These are phyloP conservation scores for Zarea fungicola DNA, from an alignment of 2,329 filamentous ascomycete species.

Conservation along the genomic window DNA sequence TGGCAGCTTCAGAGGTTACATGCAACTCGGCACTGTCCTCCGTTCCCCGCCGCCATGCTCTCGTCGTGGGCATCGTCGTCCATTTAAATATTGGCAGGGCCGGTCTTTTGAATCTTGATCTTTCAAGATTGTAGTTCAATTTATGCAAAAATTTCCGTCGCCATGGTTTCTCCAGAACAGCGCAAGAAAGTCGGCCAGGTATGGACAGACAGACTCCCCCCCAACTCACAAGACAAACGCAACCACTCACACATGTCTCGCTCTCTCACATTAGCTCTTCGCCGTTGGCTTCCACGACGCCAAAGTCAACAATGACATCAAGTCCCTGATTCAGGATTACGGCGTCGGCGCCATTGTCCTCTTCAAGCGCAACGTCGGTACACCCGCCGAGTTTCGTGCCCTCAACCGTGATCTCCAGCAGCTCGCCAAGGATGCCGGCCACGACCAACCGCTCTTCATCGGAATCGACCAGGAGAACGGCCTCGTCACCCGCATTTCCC, in stretches of 20 bases:
- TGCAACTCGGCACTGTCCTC: neutral
- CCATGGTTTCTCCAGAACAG: conserved; percentile 15
- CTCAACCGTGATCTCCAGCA: conserved; percentile 20
- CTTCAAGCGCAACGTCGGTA: conserved; percentile 23
- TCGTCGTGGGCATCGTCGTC: too few relatives aligned
- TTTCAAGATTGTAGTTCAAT: neutral
- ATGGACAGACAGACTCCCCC: neutral
- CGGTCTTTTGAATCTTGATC: neutral
- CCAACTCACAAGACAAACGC: neutral
- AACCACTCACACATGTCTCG: too few relatives aligned
- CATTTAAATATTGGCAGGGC: neutral
- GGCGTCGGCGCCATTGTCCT: conserved; percentile 23
- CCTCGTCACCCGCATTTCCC: conserved; percentile 22
- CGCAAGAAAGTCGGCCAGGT: conserved; percentile 16
- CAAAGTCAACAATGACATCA: conserved; percentile 19
- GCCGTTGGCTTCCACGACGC: conserved; percentile 23
- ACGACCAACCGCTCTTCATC: conserved; percentile 22
- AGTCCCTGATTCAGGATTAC: conserved; percentile 21
- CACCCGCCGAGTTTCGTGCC: conserved; percentile 18
- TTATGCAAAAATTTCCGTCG: neutral
- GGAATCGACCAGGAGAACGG: conserved; percentile 25
- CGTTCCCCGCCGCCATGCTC: neutral
- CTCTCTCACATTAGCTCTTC: too few relatives aligned
- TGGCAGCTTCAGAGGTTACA: conserved; percentile 6
- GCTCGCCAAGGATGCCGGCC: conserved; percentile 21